Evolutionary conservation across 2,329 filamentous ascomycete genomes (phyloP), one percentile per base, ranked within the genome.

Genomic region (Diaporthe aspalathi): DNA sequence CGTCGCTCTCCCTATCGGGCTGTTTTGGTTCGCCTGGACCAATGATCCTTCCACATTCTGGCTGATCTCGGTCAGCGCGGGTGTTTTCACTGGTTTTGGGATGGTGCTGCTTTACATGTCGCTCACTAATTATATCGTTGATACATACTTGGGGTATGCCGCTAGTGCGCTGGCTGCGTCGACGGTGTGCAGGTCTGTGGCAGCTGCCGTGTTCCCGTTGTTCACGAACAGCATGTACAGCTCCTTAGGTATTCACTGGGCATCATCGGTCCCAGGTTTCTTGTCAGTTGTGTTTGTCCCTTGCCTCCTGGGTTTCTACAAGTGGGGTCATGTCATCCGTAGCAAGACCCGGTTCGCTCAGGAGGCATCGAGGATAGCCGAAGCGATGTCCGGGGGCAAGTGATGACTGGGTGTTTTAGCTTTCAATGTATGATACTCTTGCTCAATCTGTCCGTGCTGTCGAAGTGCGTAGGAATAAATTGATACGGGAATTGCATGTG

Each of bases 151-250:
- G 5, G 92, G 96, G 75, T 97, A 94, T 78, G 91, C 94, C 1
- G 94, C 94, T 0, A 93, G 90, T 3, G 94, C 94, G 0, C 84
- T 97, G 43, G 93, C 94, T 0, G 92, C 93, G 0, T 97, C 96
- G 75, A 89, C 92, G 0, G 92, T 97, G 2, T 85, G 94, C 20
- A 85, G 94, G 43, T 92, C 89, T 70, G 79, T 92, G 8, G 85
- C 95, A 68, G 94, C 94, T n/a, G 94, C 91, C n/a, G 88, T 90
- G 0, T 83, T 97, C 14, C 94, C 94, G 0, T 84, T 97, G 0
- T 92, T 92, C 2, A 94, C 93, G 0, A 87, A 92, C 0, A 85
- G 86, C 29, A 91, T 97, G 88, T 97, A 95, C 78, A 78, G 78
- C 1, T 83, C 84, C 0, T 83, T 97, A 12, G 90, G 91, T 0